Percentiles rank a stretch among this genome's conserved stretches.
Conservation (phyloP, 2,329 filamentous ascomycete genomes). For the Pestalotiopsis sp. region DNA sequence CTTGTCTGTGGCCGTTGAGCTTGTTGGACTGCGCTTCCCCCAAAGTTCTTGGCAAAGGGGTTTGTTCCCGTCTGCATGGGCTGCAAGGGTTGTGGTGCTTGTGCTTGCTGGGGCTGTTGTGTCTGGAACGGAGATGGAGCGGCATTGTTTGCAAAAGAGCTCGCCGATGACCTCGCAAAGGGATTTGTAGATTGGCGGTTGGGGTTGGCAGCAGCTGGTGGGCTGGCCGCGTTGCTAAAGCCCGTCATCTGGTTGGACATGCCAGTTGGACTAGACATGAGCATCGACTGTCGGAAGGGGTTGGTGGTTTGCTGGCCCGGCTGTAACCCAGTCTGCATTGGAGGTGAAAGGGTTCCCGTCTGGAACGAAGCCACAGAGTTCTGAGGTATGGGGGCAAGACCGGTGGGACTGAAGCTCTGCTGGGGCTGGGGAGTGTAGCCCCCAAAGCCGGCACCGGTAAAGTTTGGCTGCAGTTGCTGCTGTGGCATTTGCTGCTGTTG, state of each 20-base stretch:
- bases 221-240: constrained; percentile 37
- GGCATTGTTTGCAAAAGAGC: constrained; percentile 38
- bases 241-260: constrained; percentile 29
- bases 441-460: constrained; percentile 78
- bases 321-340: constrained; percentile 42
- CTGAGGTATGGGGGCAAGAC: constrained; percentile 60
- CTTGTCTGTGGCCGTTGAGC: constrained; percentile 49
- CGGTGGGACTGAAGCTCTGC: constrained; percentile 53
- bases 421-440: constrained; percentile 69
- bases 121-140: constrained; percentile 47
- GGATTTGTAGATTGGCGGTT: constrained; percentile 79
- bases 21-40: constrained; percentile 25
- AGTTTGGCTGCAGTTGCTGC: constrained; percentile 42
- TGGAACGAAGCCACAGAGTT: constrained; percentile 56
- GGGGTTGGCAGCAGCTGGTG: constrained; percentile 35
- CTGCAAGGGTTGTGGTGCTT: constrained; percentile 44
- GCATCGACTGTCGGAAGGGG: constrained; percentile 91
- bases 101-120: constrained; percentile 33
- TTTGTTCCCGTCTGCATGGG: constrained; percentile 60
- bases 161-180: constrained; percentile 70
- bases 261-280: constrained; percentile 62
- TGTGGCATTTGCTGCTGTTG: constrained; percentile 43
- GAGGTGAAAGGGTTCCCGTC: constrained; percentile 43
- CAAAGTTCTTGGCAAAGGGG: constrained; percentile 57
- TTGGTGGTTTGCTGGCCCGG: constrained; percentile 73